phyloP scores from a whole-genome alignment of 495 filamentous ascomycete species.

The Xylaria acuta region DNA sequence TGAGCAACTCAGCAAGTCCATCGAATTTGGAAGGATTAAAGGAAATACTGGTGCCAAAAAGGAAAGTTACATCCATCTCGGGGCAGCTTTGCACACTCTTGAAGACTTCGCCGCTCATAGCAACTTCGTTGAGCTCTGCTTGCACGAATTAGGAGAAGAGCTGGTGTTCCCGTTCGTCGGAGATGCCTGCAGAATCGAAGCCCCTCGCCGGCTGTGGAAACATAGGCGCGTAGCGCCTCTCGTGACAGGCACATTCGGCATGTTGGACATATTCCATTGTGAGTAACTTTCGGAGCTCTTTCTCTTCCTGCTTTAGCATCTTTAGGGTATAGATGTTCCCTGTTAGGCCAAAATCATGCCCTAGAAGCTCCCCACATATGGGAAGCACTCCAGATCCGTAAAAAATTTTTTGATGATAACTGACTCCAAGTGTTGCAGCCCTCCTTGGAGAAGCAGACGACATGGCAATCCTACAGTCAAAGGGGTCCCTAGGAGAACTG shows the following conservation, averaged over 20 bases:
- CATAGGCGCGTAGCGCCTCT: constrained; percentile 64
- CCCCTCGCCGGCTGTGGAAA: constrained; percentile 62
- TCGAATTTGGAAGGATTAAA: constrained; percentile 66
- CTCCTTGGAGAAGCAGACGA: constrained; percentile 76
- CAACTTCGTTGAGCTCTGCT: constrained; percentile 73
- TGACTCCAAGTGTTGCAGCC: background rate
- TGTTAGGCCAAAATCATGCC: background rate
- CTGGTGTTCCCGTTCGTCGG: constrained; percentile 78
- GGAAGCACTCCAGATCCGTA: background rate
- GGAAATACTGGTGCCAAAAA: constrained; percentile 54
- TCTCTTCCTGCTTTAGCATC: background rate
- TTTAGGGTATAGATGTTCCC: background rate
- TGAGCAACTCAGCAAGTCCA: constrained; percentile 64
- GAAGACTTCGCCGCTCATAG: constrained; percentile 79
- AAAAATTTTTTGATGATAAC: background rate
- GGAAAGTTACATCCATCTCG: constrained; percentile 78
- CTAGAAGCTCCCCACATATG: background rate
- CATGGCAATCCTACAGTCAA: constrained; percentile 64
- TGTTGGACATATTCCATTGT: constrained; percentile 79
- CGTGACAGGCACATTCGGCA: constrained; percentile 78
- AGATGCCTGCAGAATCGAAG: constrained; percentile 59
- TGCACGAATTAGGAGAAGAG: constrained; percentile 72
- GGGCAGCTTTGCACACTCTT: constrained; percentile 45
- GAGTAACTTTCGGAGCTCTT: background rate
- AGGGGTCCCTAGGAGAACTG: constrained; percentile 72